Conservation (phyloP, 1,139 yeast genomes). For the Hanseniaspora uvarum region DNA sequence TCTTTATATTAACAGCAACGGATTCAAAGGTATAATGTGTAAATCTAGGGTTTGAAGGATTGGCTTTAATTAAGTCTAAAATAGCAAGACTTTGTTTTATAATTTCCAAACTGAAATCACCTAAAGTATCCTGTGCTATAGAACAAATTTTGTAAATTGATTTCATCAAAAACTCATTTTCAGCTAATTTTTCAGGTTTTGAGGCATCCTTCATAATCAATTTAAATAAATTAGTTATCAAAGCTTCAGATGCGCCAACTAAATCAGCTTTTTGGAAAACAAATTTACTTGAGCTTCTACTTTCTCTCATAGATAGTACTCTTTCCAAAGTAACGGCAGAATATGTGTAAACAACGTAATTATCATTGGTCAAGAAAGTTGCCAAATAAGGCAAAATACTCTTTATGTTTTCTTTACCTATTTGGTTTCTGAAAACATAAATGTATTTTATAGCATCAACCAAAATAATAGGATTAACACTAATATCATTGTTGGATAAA, state of each 20-base stretch:
- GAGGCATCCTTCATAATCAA: conserved; percentile 50
- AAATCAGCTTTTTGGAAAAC: conserved; percentile 69
- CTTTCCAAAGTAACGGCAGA: conserved; percentile 89
- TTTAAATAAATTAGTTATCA: conserved; percentile 56
- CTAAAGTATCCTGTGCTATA: conserved; percentile 57
- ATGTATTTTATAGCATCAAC: conserved; percentile 91
- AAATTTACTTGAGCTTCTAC: conserved; percentile 37
- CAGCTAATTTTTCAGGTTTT: conserved; percentile 85
- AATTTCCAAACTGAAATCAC: conserved; percentile 37
- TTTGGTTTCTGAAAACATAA: conserved; percentile 80
- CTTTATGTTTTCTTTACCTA: conserved; percentile 71
- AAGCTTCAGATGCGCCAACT: conserved; percentile 41
- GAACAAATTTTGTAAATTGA: conserved; percentile 75
- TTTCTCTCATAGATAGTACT: conserved; percentile 64
- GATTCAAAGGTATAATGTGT: conserved; percentile 87
- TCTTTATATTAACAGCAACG: conserved; percentile 64
- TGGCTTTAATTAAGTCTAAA: conserved; percentile 60
- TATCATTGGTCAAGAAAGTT: conserved; percentile 47
- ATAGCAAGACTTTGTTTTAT: conserved; percentile 61
- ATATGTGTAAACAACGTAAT: conserved; percentile 83
- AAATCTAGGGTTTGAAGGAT: conserved; percentile 92
- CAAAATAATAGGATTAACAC: conserved; percentile 56
- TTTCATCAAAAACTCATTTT: conserved; percentile 86
- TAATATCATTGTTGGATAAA: conserved; percentile 40
- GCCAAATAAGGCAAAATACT: conserved; percentile 76